Conservation (phyloP, 306 rosid genomes). For the Fagus crenata region DNA sequence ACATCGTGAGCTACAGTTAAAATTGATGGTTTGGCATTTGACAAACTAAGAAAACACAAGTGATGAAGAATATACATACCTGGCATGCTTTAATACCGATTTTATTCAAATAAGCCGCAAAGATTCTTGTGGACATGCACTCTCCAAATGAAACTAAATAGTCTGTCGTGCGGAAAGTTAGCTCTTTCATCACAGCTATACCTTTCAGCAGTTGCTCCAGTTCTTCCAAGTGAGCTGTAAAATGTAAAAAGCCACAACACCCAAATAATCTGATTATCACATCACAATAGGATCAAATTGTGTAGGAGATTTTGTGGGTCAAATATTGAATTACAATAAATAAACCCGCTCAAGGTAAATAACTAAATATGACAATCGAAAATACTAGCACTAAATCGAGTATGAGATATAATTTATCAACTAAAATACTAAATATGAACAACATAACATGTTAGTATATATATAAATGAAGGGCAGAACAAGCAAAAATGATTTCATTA, state of each 20-base stretch:
- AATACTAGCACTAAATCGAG: no score
- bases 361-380: no score
- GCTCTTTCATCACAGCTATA: constrained; percentile 92
- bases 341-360: no score
- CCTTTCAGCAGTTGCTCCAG: constrained; percentile 92
- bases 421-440: no score
- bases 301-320: not conserved
- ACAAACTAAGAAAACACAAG: constrained; percentile 6
- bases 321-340: no score
- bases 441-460: no score
- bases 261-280: not conserved
- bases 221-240: constrained; percentile 75
- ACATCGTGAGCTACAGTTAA: not conserved
- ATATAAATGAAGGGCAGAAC: not conserved
- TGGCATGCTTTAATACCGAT: constrained; percentile 75
- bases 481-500: not conserved
- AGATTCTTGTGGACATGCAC: constrained; percentile 95
- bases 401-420: no score
- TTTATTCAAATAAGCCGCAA: constrained; percentile 74
- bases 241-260: not conserved
- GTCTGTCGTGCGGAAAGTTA: constrained; percentile 82
- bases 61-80: constrained; percentile 44
- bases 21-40: not conserved
- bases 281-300: not conserved
- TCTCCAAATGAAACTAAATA: constrained; percentile 96